A percentile compares a stretch with the other conserved stretches of the same genome.
Conservation (phyloP, 1,284 basidiomycete genomes). For the Irpex rosettiformis region DNA sequence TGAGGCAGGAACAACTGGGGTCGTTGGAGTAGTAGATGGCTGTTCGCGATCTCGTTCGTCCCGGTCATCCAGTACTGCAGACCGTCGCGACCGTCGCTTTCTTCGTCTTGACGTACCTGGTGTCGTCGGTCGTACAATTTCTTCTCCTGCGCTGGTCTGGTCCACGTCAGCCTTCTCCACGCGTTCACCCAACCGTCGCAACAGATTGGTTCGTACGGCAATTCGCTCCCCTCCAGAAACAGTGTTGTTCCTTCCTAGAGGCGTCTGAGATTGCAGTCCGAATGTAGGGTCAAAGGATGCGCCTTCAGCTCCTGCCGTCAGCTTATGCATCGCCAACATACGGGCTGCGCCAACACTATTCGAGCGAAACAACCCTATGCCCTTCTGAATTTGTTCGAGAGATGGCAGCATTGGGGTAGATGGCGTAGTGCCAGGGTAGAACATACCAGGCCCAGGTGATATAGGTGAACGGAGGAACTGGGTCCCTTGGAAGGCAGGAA, state of each 20-base stretch:
- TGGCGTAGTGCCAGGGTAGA: slow-evolving; percentile 61
- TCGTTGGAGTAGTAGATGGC: slow-evolving; percentile 55
- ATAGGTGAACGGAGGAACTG: slow-evolving; percentile 42
- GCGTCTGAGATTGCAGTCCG: slow-evolving; percentile 36
- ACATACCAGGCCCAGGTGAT: slow-evolving; percentile 51
- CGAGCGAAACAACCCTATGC: slow-evolving; percentile 60
- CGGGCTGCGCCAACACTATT: slow-evolving; percentile 68
- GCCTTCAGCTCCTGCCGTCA: slow-evolving; percentile 61
- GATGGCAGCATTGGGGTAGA: slow-evolving; percentile 62
- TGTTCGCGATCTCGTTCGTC: slow-evolving; percentile 58
- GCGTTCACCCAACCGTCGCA: slow-evolving; percentile 59
- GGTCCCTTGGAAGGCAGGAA: slow-evolving; percentile 48
- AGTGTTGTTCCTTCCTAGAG: slow-evolving; percentile 71
- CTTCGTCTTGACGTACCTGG: slow-evolving; percentile 39
- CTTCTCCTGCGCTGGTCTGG: slow-evolving; percentile 61
- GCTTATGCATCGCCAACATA: slow-evolving; percentile 70
- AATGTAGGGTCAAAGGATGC: slow-evolving; percentile 45
- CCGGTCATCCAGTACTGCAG: slow-evolving; percentile 58
- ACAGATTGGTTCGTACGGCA: slow-evolving; percentile 62
- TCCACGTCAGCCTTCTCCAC: slow-evolving; percentile 62
- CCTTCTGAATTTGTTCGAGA: slow-evolving; percentile 61
- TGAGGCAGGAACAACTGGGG: slow-evolving; percentile 55
- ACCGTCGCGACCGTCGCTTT: slow-evolving; percentile 54
- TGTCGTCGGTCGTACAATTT: slow-evolving; percentile 42
- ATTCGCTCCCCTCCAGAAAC: slow-evolving; percentile 73